These are phyloP conservation scores for Gnaphalium uliginosum DNA, from an alignment of 129 eudicot species.

Conservation along the genomic window DNA sequence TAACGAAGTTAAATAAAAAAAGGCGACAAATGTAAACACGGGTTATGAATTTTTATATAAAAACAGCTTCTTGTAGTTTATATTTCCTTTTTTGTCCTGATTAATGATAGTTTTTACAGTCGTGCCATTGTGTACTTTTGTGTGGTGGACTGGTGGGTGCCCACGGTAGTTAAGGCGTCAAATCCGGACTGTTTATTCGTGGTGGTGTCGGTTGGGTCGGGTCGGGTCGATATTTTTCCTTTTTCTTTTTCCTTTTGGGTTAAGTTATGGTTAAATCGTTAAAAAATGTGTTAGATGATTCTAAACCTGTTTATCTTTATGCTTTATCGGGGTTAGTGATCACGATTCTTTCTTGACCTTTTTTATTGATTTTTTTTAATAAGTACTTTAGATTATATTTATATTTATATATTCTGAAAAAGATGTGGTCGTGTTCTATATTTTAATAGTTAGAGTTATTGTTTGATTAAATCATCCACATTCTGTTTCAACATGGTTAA, in stretches of 20 bases:
- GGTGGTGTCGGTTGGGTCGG: slow-evolving; percentile 17
- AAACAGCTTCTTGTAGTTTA: not conserved
- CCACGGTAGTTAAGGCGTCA: slow-evolving; percentile 72
- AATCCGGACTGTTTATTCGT: slow-evolving; percentile 40
- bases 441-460: not conserved
- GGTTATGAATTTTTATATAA: not conserved
- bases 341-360: not conserved
- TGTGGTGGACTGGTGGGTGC: slow-evolving; percentile 45
- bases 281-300: slow-evolving; percentile 26
- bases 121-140: slow-evolving; percentile 38
- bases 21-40: slow-evolving; percentile 7
- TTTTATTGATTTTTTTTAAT: not conserved
- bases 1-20: slow-evolving; percentile 25
- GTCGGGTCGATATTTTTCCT: not conserved
- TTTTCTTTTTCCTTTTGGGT: not conserved
- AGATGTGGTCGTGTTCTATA: not conserved
- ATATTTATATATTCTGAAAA: no score
- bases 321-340: slow-evolving; percentile 30
- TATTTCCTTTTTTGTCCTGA: slow-evolving; percentile 22
- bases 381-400: not conserved
- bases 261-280: not conserved
- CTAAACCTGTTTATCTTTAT: slow-evolving; percentile 25
- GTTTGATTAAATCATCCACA: no score
- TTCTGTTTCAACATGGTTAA: no score
- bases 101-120: slow-evolving; percentile 32